Percentiles rank a stretch among this genome's conserved stretches.
These are phyloP conservation scores for Fragilaria radians DNA, from an alignment of 108 stramenopile genomes.

Conservation along the genomic window DNA sequence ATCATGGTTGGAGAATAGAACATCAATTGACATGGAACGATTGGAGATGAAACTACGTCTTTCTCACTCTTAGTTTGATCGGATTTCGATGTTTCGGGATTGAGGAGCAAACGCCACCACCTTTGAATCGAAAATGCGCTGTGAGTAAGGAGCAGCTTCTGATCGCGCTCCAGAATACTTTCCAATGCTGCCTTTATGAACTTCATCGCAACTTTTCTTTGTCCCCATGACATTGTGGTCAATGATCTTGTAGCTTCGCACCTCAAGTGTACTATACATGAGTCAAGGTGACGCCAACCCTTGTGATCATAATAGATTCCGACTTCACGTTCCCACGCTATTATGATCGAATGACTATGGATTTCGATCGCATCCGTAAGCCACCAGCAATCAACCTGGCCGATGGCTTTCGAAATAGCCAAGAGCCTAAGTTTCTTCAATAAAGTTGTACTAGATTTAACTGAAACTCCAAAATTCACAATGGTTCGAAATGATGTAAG, in stretches of 20 bases:
- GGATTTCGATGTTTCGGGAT: not conserved
- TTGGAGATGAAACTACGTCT: not conserved
- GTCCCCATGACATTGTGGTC: not conserved
- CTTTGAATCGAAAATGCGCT: not conserved
- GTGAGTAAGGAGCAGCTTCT: not conserved
- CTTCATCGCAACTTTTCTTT: not conserved
- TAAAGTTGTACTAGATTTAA: not conserved
- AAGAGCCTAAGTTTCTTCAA: slow-evolving; percentile 5
- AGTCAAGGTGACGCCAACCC: not conserved
- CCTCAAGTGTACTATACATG: not conserved
- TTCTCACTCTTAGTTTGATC: not conserved
- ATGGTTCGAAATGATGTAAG: not conserved
- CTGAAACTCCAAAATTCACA: not conserved
- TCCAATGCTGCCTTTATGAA: slow-evolving; percentile 1
- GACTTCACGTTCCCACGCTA: not conserved
- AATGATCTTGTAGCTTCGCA: not conserved
- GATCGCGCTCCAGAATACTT: not conserved
- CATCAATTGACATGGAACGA: not conserved
- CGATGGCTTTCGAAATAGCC: slow-evolving; percentile 2
- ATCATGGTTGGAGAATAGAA: not conserved
- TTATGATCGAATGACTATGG: not conserved
- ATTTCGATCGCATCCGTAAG: slow-evolving; percentile 3
- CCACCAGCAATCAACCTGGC: not conserved
- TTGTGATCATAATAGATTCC: not conserved
- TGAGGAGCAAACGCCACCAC: not conserved